Conservation (phyloP, 176 grass and related monocot species). For the Poa pratensis region DNA sequence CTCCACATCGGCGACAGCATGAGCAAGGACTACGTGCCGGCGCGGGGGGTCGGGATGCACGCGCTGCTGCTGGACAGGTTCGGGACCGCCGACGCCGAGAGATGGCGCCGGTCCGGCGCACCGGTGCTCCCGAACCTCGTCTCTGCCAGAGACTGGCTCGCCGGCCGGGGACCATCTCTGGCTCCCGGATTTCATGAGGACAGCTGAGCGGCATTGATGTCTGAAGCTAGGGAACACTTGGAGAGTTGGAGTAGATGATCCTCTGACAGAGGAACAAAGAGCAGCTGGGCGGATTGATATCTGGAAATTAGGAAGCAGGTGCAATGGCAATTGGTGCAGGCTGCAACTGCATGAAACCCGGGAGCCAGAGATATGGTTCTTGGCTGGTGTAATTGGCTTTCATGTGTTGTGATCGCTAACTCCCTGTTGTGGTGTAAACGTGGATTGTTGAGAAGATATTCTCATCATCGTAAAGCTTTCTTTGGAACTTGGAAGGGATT, state of each 20-base stretch:
- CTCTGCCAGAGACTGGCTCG: constrained; percentile 69
- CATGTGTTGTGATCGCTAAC: neutral
- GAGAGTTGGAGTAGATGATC: neutral
- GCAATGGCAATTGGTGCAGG: neutral
- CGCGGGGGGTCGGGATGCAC: constrained; percentile 68
- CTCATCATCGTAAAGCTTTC: neutral
- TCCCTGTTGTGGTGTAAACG: neutral
- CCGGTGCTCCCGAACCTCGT: constrained; percentile 73
- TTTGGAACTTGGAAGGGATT: neutral
- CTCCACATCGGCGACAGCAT: constrained; percentile 87
- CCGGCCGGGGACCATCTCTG: constrained; percentile 11
- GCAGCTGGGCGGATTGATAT: neutral
- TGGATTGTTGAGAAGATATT: neutral
- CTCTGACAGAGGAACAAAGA: neutral
- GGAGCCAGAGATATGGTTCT: neutral
- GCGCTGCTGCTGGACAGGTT: constrained; percentile 81
- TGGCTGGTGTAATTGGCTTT: neutral
- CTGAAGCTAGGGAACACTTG: neutral
- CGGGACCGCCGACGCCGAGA: constrained; percentile 62
- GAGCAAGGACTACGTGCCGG: constrained; percentile 81
- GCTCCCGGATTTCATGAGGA: no score
- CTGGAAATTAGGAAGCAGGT: neutral
- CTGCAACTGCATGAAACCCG: neutral
- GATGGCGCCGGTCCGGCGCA: constrained; percentile 62
- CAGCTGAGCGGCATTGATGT: neutral